Evolutionary conservation across 2,329 filamentous ascomycete species (phyloP), one percentile per base, ranked within the genome.

Genomic region (Talaromyces sp.): DNA sequence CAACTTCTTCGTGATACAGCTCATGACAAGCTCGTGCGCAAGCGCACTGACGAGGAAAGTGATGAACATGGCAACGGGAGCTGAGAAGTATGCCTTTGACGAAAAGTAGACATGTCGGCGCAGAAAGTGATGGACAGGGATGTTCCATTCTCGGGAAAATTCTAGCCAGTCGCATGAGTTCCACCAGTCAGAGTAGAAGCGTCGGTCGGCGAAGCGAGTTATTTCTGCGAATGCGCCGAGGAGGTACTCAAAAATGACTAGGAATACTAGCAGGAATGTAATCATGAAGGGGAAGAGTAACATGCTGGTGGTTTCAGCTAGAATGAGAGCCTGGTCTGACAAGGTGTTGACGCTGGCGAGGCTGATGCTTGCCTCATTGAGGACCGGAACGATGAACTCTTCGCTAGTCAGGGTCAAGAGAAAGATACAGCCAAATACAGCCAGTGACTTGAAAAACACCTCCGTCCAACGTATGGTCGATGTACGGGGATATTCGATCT

Each of bases 281-380:
- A 98, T 85, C 92, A 97, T 97, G 78, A 98, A 99, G 2, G 95
- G 95, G 79, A 97, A 98, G 25, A 99, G 85, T 19, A 99, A 87
- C 83, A 91, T 89, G 65, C 91, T 94, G 74, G 97, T 93, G 15
- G 91, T 93, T 82, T 98, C 95, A 31, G 91, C 88, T 27, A 99
- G 84, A 69, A 97, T 88, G 67, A 99, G 86, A 2, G 88, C 83
- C 64, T 86, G 87, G 68, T 98, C 95, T 1, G 85, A 79, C 31
- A 82, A 74, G 47, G 83, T 82, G 22, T 74, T 73, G 8, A 81
- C 78, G 22, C 75, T 69, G 56, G 85, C 80, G 2, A 90, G 78
- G 34, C 82, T 81, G 56, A 78, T 69, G n/a, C 84, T 83, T 17
- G 92, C 91, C 68, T 94, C 91, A 69, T 86, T 84, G 64, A 98